These are phyloP conservation scores for Neurospora terricola DNA, from an alignment of 495 filamentous ascomycete species.

Conservation along the genomic window DNA sequence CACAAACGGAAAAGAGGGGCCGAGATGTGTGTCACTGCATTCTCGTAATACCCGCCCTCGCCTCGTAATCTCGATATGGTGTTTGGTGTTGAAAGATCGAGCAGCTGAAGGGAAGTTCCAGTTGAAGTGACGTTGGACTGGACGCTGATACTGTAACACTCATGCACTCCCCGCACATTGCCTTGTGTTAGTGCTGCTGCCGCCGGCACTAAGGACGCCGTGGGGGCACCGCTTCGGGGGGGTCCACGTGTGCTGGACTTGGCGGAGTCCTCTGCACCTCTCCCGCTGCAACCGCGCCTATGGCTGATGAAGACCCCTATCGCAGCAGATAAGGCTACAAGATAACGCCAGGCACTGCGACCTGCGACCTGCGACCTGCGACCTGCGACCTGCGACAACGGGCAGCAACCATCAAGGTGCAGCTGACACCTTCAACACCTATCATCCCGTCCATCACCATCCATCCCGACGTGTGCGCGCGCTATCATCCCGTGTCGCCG, in stretches of 20 bases:
- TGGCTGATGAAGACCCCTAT: background rate
- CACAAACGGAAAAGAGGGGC: background rate
- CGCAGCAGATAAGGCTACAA: background rate
- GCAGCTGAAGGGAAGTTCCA: background rate
- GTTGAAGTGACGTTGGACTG: background rate
- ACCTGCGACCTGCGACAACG: background rate
- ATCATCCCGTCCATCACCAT: background rate
- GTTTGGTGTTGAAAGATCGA: background rate
- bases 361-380: background rate
- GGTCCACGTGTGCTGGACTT: background rate
- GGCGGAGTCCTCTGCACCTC: background rate
- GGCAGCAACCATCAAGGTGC: background rate
- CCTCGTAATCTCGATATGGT: background rate
- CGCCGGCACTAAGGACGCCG: background rate
- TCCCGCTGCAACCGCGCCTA: background rate
- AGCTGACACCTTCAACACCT: background rate
- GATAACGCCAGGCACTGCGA: background rate
- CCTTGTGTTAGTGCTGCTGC: background rate
- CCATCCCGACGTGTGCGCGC: background rate
- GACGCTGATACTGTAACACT: no score
- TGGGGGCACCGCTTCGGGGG: background rate
- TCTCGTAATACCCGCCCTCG: background rate
- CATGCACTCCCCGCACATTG: background rate
- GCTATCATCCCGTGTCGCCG: background rate
- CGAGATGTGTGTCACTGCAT: background rate